phyloP scores from a whole-genome alignment of 2,329 filamentous ascomycete genomes.

The Coleophoma cylindrospora region DNA sequence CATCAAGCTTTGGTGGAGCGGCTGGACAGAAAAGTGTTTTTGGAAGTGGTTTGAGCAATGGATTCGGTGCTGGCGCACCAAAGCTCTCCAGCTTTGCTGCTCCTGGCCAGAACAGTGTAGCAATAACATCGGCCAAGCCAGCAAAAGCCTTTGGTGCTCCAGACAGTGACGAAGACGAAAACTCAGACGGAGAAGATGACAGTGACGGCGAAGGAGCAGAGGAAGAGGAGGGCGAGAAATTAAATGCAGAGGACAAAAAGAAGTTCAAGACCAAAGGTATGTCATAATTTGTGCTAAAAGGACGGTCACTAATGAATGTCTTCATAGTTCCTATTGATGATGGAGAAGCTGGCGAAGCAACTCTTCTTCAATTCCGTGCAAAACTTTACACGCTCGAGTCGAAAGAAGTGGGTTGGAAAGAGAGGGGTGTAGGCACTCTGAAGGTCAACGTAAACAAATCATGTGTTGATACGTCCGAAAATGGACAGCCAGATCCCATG shows the following conservation, averaged over 20 bases:
- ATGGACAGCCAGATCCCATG: conserved; percentile 41
- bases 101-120: conserved; percentile 42
- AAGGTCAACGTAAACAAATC: conserved; percentile 72
- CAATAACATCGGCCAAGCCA: conserved; percentile 47
- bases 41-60: conserved; percentile 33
- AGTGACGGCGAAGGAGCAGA: conserved; percentile 36
- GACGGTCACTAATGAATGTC: conserved; percentile 20
- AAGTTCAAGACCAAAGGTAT: conserved; percentile 63
- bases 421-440: conserved; percentile 77
- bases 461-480: conserved; percentile 50
- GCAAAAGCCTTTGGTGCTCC: conserved; percentile 74
- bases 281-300: conserved; percentile 20
- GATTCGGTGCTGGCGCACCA: conserved; percentile 31
- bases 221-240: conserved; percentile 42
- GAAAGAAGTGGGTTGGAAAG: conserved; percentile 68
- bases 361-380: conserved; percentile 68
- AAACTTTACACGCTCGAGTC: conserved; percentile 79
- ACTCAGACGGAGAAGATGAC: conserved; percentile 33
- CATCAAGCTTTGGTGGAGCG: conserved; percentile 26
- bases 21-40: conserved; percentile 34
- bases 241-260: conserved; percentile 55
- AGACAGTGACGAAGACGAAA: conserved; percentile 56
- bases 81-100: conserved; percentile 68
- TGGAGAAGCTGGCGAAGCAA: conserved; percentile 79
- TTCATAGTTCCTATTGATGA: conserved; percentile 66